Evolutionary conservation across 2,329 filamentous ascomycete genomes (phyloP).

Genomic region (Fusarium ramigenum): DNA sequence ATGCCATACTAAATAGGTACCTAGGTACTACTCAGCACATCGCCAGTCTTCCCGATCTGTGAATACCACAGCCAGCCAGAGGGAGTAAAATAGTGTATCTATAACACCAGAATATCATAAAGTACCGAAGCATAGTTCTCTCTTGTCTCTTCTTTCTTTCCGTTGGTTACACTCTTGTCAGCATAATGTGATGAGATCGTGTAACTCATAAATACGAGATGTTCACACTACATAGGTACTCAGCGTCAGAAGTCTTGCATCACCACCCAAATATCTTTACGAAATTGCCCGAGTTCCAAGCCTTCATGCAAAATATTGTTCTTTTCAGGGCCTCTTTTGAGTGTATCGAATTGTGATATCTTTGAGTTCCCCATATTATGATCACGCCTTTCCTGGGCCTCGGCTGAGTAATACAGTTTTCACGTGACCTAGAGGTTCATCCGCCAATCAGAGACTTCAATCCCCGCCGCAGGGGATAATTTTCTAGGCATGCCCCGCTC

Average conservation of each 20-base stretch:
- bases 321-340: neutral
- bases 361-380: neutral
- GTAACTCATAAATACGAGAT: neutral
- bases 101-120: neutral
- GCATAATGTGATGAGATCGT: neutral
- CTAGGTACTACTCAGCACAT: neutral
- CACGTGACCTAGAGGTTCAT: neutral
- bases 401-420: neutral
- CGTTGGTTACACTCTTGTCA: neutral
- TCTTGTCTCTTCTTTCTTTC: neutral
- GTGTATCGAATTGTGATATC: neutral
- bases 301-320: neutral
- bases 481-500: constrained; percentile 21
- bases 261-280: neutral
- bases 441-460: constrained; percentile 14
- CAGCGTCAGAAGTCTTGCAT: neutral
- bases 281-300: neutral
- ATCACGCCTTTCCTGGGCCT: neutral
- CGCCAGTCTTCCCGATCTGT: neutral
- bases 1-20: neutral
- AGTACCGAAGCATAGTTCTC: neutral
- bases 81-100: neutral
- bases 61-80: neutral
- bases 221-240: neutral
- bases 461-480: neutral